Base-by-base conservation (phyloP, 2,329 filamentous ascomycete species). In the Colletotrichum chrysophilum region DNA sequence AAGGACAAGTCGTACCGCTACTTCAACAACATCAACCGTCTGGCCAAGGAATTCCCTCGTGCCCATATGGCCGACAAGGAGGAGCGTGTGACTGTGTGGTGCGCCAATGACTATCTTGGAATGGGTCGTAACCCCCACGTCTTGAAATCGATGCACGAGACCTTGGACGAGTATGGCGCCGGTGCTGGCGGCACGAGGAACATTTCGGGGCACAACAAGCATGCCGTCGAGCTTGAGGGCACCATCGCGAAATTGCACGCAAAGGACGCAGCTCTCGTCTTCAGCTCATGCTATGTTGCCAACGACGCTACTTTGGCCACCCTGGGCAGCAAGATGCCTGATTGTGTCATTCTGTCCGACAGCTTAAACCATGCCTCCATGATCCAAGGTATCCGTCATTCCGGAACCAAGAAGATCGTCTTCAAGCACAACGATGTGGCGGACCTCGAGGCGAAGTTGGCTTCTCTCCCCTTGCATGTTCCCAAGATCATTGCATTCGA, bases 21-120 rank as follows among this genome's bases (percentile, higher is more conserved):
- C 89, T 99, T 99, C 90, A 99, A 99, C 91, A 99, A 99, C 89
- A 99, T 99, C 92, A 99, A 99, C 83, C 96, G 97, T 43, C 90
- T 99, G 76, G 97, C 97, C 79, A 95, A 97, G 87, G 95, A 98
- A 78, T 99, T 99, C 78, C 97, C 97, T 34, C 95, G 94, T 78
- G 97, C 97, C 61, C 97, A 99, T 85, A 98, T 97, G 90, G 91
- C 94, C 18, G 92, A 90, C 74, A 91, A 92, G 82, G 93, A 96
- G 75, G 95, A 98, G 79, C 92, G 92, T 69, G 97, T 99, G 74
- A 98, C 96, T 3, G 97, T 99, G 28, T 99, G 97, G 97, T 99
- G 97, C 89, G 97, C 96, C 83, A 99, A 99, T 82, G 97, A 99
- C 85, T 99, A 99, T 85, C 92, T 99, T 21, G 97, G 97, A 80